These are phyloP conservation scores for Umbilicus rupestris DNA, from an alignment of 164 flowering plant species.

Conservation along the genomic window DNA sequence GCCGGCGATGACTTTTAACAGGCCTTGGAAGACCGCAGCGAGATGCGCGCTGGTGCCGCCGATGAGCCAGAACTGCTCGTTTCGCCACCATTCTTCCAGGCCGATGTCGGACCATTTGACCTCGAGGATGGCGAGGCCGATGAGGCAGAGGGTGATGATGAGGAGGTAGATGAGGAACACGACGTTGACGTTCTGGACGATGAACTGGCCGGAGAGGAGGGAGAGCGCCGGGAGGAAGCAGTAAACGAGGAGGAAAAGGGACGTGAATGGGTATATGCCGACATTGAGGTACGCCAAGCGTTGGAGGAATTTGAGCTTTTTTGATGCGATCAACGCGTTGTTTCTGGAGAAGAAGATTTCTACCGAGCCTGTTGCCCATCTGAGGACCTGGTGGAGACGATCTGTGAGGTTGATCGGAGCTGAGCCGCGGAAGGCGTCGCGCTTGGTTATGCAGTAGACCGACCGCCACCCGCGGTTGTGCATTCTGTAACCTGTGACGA, in stretches of 20 bases:
- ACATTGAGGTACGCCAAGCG: conserved; percentile 69
- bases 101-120: conserved; percentile 69
- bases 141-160: conserved; percentile 38
- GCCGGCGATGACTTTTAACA: conserved; percentile 67
- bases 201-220: conserved; percentile 66
- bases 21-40: conserved; percentile 64
- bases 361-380: conserved; percentile 86
- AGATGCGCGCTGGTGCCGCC: conserved; percentile 70
- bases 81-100: conserved; percentile 83
- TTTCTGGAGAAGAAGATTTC: conserved; percentile 79
- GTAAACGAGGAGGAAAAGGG: conserved; percentile 54
- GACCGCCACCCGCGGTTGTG: conserved; percentile 88
- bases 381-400: conserved; percentile 65
- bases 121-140: conserved; percentile 48
- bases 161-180: conserved; percentile 52
- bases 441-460: conserved; percentile 64
- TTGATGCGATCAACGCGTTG: conserved; percentile 52
- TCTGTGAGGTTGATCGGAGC: conserved; percentile 81
- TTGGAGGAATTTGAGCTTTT: conserved; percentile 42
- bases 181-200: conserved; percentile 38
- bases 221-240: conserved; percentile 83
- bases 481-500: conserved; percentile 83
- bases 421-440: conserved; percentile 71
- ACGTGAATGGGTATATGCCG: conserved; percentile 70
- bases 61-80: conserved; percentile 80